These are phyloP conservation scores for Isochrysis galbana DNA, from an alignment of 78 protist species.

Conservation along the genomic window DNA sequence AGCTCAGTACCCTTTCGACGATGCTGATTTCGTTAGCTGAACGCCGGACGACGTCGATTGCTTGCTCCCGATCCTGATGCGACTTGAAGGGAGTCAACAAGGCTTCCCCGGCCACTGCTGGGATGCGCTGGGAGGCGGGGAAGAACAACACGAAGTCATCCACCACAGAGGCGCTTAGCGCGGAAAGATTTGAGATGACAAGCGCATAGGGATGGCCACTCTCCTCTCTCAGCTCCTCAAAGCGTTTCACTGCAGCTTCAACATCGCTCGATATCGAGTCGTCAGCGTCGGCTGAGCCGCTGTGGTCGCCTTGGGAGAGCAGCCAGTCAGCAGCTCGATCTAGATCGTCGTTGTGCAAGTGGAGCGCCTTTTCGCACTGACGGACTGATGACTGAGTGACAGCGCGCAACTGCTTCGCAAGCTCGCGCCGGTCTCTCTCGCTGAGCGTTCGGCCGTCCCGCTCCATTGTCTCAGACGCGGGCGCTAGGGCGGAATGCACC, in stretches of 20 bases:
- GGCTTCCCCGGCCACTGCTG: neutral
- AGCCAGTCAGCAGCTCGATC: slow-evolving; percentile 1
- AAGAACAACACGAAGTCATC: neutral
- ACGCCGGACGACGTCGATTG: too few relatives aligned
- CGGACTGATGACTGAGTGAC: neutral
- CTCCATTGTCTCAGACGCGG: neutral
- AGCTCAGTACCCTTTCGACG: too few relatives aligned
- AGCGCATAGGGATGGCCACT: neutral
- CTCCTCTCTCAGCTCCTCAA: neutral
- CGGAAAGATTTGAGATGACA: neutral
- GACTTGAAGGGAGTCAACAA: neutral
- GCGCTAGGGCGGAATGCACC: neutral
- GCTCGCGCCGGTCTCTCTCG: slow-evolving; percentile 2
- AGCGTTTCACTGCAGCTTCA: neutral
- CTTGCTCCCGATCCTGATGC: neutral
- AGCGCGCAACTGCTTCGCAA: neutral
- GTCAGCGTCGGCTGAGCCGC: neutral
- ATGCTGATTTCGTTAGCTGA: too few relatives aligned
- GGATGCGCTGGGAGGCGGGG: neutral
- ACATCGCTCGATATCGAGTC: neutral
- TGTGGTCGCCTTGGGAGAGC: neutral
- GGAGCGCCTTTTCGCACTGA: slow-evolving; percentile 15
- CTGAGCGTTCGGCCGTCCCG: neutral
- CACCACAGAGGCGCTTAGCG: neutral
- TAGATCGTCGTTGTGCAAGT: neutral